Evolutionary conservation across 371 early-diverging fungal species (phyloP).

Genomic region (Mucor mucedo): DNA sequence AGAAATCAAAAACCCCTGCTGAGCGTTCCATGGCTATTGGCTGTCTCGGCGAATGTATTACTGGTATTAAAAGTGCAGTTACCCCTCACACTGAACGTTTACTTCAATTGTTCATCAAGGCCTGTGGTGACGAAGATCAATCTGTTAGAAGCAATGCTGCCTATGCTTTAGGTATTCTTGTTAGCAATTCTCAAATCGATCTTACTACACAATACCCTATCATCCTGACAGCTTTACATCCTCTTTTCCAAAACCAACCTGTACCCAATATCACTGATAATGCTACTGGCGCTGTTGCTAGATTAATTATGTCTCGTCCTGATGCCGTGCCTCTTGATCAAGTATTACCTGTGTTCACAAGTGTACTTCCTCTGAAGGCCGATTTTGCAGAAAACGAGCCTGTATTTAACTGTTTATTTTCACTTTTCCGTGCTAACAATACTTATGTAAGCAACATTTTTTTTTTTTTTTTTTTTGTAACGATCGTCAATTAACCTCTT

Average conservation of each 20-base stretch:
- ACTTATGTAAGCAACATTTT: constrained; percentile 15
- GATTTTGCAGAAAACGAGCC: constrained; percentile 84
- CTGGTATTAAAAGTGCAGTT: constrained; percentile 74
- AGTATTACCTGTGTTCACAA: constrained; percentile 76
- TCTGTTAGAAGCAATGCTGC: constrained; percentile 89
- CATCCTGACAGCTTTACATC: constrained; percentile 74
- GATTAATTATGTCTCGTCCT: constrained; percentile 62
- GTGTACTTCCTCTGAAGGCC: constrained; percentile 73
- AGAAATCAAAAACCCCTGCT: constrained; percentile 67
- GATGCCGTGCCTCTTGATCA: constrained; percentile 74
- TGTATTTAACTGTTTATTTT: constrained; percentile 71
- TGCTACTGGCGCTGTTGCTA: constrained; percentile 60
- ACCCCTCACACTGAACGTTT: constrained; percentile 79
- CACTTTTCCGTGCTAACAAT: constrained; percentile 62
- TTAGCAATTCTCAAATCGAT: constrained; percentile 71
- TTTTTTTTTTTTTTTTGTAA: too few relatives aligned
- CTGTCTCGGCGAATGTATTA: constrained; percentile 82
- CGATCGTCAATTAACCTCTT: too few relatives aligned
- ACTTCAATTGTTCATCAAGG: constrained; percentile 68
- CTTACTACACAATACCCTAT: constrained; percentile 71
- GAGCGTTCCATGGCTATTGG: constrained; percentile 93
- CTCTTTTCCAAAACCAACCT: constrained; percentile 71
- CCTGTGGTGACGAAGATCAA: constrained; percentile 75
- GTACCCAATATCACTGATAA: constrained; percentile 81
- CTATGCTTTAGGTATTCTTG: constrained; percentile 81